Evolutionary conservation across 768 basidiomycete genomes (phyloP).

Genomic region (Trametes gibbosa): DNA sequence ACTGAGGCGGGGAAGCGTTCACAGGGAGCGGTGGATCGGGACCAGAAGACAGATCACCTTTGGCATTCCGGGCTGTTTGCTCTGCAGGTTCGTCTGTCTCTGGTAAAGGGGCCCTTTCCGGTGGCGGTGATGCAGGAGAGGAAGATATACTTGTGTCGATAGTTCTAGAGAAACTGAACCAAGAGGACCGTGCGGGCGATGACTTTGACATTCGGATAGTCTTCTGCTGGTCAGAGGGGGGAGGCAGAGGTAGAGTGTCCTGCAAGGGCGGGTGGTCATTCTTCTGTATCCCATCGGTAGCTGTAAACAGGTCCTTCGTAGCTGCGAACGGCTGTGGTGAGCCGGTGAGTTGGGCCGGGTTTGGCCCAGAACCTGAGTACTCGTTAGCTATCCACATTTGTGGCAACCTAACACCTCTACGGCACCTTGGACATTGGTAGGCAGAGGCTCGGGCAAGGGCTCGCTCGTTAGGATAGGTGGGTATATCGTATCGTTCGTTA

Average conservation of each 20-base stretch:
- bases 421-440: neutral
- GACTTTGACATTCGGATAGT: slow-evolving; percentile 8
- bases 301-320: neutral
- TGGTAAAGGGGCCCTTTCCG: neutral
- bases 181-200: slow-evolving; percentile 12
- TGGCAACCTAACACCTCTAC: neutral
- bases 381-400: neutral
- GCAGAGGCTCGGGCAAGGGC: neutral
- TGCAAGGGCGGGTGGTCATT: neutral
- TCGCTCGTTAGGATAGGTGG: neutral
- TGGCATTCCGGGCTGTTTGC: neutral
- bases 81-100: neutral
- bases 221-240: slow-evolving; percentile 7
- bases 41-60: neutral
- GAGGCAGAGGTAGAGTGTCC: neutral
- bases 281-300: neutral
- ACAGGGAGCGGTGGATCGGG: neutral
- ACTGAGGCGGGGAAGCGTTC: neutral
- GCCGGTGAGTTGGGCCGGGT: slow-evolving; percentile 5
- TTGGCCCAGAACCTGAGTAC: slow-evolving; percentile 1
- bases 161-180: slow-evolving; percentile 20
- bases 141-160: neutral
- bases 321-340: neutral
- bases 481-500: neutral
- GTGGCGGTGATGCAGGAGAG: neutral